Conservation (phyloP, 2,329 filamentous ascomycete genomes). For the Cercospora zeina region DNA sequence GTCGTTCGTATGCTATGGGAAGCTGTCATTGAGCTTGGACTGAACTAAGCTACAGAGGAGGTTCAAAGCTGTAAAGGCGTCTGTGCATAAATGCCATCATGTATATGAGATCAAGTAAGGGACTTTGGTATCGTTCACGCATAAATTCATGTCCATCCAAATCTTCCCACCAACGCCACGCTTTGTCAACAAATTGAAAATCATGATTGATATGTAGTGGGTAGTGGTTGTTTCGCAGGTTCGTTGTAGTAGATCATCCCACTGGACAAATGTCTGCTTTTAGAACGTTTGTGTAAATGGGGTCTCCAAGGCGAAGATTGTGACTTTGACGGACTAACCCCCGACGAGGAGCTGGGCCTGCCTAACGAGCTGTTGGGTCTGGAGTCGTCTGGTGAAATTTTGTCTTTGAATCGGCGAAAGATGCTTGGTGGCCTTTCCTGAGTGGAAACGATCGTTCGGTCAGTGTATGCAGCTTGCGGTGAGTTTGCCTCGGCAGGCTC, state of each 20-base stretch:
- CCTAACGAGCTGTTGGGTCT: slow-evolving; percentile 11
- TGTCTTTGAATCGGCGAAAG: slow-evolving; percentile 19
- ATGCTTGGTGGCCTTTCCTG: slow-evolving; percentile 19
- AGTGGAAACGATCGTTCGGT: slow-evolving; percentile 3
- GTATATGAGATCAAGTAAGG: not conserved
- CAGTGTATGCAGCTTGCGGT: slow-evolving; percentile 11
- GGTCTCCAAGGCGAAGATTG: slow-evolving; percentile 6
- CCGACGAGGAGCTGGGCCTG: slow-evolving; percentile 5
- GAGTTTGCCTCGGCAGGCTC: not conserved
- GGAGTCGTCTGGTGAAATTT: slow-evolving; percentile 14
- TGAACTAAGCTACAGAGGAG: slow-evolving; percentile 12
- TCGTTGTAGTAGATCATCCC: slow-evolving; percentile 33
- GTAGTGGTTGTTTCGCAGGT: slow-evolving; percentile 20
- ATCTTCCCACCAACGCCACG: slow-evolving; percentile 7
- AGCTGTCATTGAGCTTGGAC: slow-evolving; percentile 1
- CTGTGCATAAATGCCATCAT: not conserved
- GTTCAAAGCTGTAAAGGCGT: slow-evolving; percentile 13
- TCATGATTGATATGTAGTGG: slow-evolving; percentile 17
- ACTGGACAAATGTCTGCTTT: slow-evolving; percentile 30
- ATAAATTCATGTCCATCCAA: not conserved
- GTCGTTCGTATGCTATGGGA: not conserved
- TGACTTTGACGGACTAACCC: slow-evolving; percentile 5
- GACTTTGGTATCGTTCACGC: not conserved
- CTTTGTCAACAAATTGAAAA: slow-evolving; percentile 1
- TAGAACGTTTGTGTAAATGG: slow-evolving; percentile 16